phyloP scores from a whole-genome alignment of 768 basidiomycete species.

The Suillus americanus region DNA sequence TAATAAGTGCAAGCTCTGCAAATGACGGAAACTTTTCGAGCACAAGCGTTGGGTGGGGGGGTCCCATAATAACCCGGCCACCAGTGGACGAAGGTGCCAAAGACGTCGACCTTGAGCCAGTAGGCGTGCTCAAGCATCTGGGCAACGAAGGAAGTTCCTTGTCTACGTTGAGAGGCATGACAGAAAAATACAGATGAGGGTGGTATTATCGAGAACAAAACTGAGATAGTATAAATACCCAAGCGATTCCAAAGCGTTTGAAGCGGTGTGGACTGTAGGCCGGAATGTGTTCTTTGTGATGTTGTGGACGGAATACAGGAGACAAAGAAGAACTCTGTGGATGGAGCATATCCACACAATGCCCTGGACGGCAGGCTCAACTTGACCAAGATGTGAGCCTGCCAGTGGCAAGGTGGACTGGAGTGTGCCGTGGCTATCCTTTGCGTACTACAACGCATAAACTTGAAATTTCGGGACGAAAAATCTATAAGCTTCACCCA shows the following conservation, averaged over 20 bases:
- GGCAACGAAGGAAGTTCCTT: conserved; percentile 25
- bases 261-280: not conserved
- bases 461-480: too few species aligned
- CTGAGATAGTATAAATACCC: not conserved
- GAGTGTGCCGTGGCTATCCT: not conserved
- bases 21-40: conserved; percentile 19
- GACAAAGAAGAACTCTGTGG: not conserved
- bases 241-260: not conserved
- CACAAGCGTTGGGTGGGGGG: conserved; percentile 15
- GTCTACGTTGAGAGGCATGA: conserved; percentile 17
- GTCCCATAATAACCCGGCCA: conserved; percentile 2
- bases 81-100: not conserved
- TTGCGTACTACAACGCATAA: not conserved
- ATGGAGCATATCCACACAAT: not conserved
- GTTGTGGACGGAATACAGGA: not conserved
- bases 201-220: not conserved
- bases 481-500: not conserved
- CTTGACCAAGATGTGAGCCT: not conserved
- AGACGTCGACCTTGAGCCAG: not conserved
- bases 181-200: not conserved
- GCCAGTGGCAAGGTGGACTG: not conserved
- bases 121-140: not conserved
- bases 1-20: conserved; percentile 18
- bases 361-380: not conserved
- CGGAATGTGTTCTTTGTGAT: not conserved